Percentiles rank a stretch among this genome's conserved stretches.
Conservation (phyloP, 2,329 filamentous ascomycete genomes). For the Calycina herbarum region DNA sequence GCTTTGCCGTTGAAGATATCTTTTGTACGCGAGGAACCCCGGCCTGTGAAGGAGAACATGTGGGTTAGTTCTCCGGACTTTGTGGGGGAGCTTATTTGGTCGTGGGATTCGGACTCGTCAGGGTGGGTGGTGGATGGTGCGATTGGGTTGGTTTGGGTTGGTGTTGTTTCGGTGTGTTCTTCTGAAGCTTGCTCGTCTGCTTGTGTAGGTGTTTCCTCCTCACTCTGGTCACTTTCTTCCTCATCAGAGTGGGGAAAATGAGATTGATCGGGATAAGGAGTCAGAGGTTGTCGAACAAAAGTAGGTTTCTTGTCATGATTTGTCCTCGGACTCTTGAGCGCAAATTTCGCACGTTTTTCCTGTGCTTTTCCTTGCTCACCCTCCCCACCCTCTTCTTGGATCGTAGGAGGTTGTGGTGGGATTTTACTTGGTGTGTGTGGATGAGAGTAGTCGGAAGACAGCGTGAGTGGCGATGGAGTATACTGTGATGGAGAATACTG, state of each 20-base stretch:
- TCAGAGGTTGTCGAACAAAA: background rate
- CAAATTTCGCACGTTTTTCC: background rate
- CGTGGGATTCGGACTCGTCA: background rate
- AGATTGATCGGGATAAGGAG: background rate
- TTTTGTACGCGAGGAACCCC: background rate
- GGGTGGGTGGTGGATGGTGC: background rate
- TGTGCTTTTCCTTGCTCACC: background rate
- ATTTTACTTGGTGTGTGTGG: background rate
- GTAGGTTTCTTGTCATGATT: background rate
- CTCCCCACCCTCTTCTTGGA: background rate
- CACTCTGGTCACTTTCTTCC: background rate
- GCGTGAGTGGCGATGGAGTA: background rate
- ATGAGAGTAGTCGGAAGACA: background rate
- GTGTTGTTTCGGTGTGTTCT: background rate
- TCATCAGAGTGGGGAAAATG: background rate
- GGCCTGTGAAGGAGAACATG: background rate
- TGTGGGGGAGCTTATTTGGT: background rate
- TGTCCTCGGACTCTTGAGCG: background rate
- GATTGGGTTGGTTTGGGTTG: background rate
- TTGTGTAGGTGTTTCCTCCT: background rate
- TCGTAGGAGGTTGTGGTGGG: background rate
- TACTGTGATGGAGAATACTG: too few species aligned
- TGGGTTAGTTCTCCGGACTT: background rate
- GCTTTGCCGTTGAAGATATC: background rate
- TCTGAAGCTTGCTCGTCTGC: background rate